Evolutionary conservation across 371 early-diverging fungal genomes (phyloP).

Genomic region (Phascolomyces articulosus): DNA sequence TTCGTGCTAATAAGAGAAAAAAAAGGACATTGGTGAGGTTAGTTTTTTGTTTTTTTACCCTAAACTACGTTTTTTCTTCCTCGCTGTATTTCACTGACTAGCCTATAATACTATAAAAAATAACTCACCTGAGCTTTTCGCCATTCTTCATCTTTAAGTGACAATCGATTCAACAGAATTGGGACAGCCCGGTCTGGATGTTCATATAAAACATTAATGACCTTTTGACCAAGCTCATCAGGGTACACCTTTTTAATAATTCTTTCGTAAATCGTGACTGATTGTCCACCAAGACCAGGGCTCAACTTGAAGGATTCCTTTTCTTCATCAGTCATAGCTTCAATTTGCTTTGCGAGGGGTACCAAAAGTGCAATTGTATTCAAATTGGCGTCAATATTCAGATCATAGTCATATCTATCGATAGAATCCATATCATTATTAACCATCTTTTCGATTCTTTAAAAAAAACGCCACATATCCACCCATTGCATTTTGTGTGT

Average conservation of each 20-base stretch:
- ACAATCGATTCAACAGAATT: constrained; percentile 91
- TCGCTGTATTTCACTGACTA: constrained; percentile 28
- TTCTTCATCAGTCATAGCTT: constrained; percentile 83
- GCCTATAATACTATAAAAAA: constrained; percentile 79
- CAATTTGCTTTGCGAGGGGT: constrained; percentile 74
- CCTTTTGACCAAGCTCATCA: constrained; percentile 83
- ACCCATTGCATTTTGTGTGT: too few species aligned
- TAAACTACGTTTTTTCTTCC: background rate
- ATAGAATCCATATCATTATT: background rate
- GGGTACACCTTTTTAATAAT: constrained; percentile 94
- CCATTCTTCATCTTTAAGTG: constrained; percentile 98
- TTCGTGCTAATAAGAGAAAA: constrained; percentile 66
- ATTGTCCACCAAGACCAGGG: constrained; percentile 83
- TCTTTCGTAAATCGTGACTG: constrained; percentile 85
- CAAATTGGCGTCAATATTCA: constrained; percentile 94
- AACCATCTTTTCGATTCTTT: too few species aligned
- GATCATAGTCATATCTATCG: constrained; percentile 84
- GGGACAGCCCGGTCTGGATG: constrained; percentile 95
- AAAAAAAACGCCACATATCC: too few species aligned
- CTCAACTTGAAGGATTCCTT: constrained; percentile 68
- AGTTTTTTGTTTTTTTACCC: background rate
- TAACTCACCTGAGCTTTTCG: constrained; percentile 60
- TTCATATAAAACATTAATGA: constrained; percentile 91
- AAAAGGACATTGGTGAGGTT: background rate
- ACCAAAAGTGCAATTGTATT: constrained; percentile 89